Conservation (phyloP, 768 basidiomycete species). For the Myochromella boudieri region DNA sequence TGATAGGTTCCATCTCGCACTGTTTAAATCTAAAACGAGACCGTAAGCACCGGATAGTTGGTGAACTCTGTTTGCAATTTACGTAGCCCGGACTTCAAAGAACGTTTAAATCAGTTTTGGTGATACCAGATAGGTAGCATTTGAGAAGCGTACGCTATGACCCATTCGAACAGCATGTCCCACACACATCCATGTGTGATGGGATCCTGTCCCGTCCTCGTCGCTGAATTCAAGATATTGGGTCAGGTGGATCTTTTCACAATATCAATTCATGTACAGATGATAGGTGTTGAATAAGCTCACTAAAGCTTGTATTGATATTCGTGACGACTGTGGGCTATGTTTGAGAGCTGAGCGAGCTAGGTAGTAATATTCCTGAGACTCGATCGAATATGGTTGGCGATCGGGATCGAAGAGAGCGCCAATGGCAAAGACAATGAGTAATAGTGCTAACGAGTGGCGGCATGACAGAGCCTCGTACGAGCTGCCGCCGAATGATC, state of each 20-base stretch:
- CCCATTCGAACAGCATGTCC: slow-evolving; percentile 60
- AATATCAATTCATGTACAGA: neutral
- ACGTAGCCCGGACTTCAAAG: slow-evolving; percentile 51
- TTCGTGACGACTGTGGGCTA: slow-evolving; percentile 52
- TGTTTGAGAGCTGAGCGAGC: slow-evolving; percentile 53
- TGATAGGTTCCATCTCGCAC: slow-evolving; percentile 58
- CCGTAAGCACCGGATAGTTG: neutral
- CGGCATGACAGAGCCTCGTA: slow-evolving; percentile 37
- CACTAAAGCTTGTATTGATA: slow-evolving; percentile 57
- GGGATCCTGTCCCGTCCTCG: slow-evolving; percentile 42
- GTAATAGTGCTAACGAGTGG: slow-evolving; percentile 63
- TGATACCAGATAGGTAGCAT: neutral
- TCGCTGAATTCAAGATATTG: slow-evolving; percentile 61
- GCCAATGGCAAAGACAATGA: slow-evolving; percentile 65
- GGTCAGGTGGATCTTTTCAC: slow-evolving; percentile 36
- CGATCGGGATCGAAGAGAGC: slow-evolving; percentile 55
- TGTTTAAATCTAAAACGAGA: slow-evolving; percentile 49
- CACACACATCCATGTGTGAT: slow-evolving; percentile 54
- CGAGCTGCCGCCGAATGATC: slow-evolving; percentile 25
- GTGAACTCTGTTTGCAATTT: slow-evolving; percentile 5
- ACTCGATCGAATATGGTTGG: slow-evolving; percentile 49
- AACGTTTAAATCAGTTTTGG: slow-evolving; percentile 2
- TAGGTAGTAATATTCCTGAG: slow-evolving; percentile 63
- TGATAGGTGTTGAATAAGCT: slow-evolving; percentile 17
- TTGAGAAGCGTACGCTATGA: slow-evolving; percentile 49